Conservation (phyloP, 352 stramenopile genomes). For the Pythium insidiosum region DNA sequence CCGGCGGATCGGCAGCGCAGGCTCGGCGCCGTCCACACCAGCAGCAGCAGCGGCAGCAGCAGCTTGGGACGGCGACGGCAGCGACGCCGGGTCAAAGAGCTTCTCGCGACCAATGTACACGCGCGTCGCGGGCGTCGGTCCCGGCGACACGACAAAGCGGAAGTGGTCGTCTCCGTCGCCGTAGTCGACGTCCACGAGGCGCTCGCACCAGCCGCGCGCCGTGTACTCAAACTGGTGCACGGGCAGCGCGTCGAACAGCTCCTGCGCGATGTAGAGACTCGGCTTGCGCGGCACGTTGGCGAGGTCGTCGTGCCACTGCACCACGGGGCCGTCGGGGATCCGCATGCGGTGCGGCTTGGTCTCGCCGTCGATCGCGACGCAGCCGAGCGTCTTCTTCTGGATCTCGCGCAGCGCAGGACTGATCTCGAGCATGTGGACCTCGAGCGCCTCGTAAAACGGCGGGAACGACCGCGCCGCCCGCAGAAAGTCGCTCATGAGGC, state of each 20-base stretch:
- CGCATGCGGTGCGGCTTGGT: constrained; percentile 29
- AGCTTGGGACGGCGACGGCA: too few relatives aligned
- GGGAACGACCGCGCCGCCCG: constrained; percentile 84
- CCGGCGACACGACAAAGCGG: constrained; percentile 90
- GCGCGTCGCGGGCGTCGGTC: constrained; percentile 85
- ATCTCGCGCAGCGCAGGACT: constrained; percentile 83
- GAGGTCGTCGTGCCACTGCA: constrained; percentile 88
- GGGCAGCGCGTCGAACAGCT: constrained; percentile 93
- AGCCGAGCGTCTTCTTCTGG: constrained; percentile 83
- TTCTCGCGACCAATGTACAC: constrained; percentile 84
- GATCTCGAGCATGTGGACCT: constrained; percentile 91
- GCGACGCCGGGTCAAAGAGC: constrained; percentile 49
- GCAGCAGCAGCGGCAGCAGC: constrained; percentile 18
- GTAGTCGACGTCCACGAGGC: constrained; percentile 89
- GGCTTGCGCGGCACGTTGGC: constrained; percentile 63
- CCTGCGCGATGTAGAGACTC: constrained; percentile 85
- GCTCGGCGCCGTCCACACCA: constrained; percentile 14
- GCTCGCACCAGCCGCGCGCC: constrained; percentile 89
- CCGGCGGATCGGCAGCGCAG: constrained; percentile 23
- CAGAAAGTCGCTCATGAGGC: constrained; percentile 92
- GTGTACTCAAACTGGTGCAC: constrained; percentile 96
- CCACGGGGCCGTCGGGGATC: constrained; percentile 35
- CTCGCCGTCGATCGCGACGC: constrained; percentile 26
- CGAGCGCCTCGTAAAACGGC: constrained; percentile 74
- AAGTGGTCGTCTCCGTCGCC: constrained; percentile 83